phyloP scores from a whole-genome alignment of 768 basidiomycete genomes.

The Tricholoma furcatifolium region DNA sequence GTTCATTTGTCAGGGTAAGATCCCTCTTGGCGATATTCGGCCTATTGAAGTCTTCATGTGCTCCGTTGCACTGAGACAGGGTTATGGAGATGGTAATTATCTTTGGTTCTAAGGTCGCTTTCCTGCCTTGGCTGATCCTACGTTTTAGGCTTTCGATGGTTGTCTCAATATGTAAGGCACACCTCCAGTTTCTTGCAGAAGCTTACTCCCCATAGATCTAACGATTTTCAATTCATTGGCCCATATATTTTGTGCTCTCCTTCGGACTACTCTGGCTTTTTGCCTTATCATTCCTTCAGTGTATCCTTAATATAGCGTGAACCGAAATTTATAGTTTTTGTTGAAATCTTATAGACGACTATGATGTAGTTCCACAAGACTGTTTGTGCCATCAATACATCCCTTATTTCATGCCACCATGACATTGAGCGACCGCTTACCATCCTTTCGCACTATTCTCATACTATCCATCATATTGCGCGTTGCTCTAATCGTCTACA shows the following conservation, averaged over 20 bases:
- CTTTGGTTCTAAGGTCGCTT: background rate
- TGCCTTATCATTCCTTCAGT: no score
- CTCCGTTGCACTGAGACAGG: slow-evolving; percentile 97
- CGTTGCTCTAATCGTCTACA: slow-evolving; percentile 73
- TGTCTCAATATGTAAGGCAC: slow-evolving; percentile 88
- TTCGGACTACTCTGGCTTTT: no score
- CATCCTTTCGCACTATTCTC: slow-evolving; percentile 54
- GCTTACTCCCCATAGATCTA: background rate
- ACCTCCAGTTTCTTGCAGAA: background rate
- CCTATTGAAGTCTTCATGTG: slow-evolving; percentile 99
- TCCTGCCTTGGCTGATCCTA: background rate
- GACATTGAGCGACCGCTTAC: slow-evolving; percentile 22
- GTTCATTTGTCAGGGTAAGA: slow-evolving; percentile 70
- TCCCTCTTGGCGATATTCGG: slow-evolving; percentile 92
- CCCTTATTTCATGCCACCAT: slow-evolving; percentile 14
- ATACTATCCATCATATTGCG: slow-evolving; percentile 57
- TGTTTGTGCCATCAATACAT: background rate
- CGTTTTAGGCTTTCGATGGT: slow-evolving; percentile 81
- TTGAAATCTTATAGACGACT: background rate
- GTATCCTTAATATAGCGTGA: background rate
- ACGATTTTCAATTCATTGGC: background rate
- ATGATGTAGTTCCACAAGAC: background rate
- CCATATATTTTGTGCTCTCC: no score
- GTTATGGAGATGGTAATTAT: slow-evolving; percentile 87
- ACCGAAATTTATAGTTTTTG: no score